These are phyloP conservation scores for Suillus spraguei DNA, from an alignment of 768 basidiomycete genomes.

Conservation along the genomic window DNA sequence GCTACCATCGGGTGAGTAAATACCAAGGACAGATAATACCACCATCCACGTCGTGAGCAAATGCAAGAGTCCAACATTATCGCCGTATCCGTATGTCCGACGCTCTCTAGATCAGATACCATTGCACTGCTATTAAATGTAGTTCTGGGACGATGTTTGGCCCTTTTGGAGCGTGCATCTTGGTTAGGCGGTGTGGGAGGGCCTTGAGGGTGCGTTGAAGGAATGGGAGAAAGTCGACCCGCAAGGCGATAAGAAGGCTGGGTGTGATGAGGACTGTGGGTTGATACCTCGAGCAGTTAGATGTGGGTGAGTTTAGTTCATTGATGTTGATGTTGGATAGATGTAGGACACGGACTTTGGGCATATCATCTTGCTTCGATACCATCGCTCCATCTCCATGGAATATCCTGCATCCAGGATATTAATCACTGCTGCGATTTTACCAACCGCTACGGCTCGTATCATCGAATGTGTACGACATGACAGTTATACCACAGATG, in stretches of 20 bases:
- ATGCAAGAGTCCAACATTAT: no score
- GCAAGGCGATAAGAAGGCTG: conserved; percentile 23
- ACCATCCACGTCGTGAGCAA: no score
- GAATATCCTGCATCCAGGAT: not conserved
- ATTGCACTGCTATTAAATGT: no score
- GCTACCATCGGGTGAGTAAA: no score
- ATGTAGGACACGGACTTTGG: not conserved
- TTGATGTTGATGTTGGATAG: not conserved
- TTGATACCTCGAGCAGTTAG: conserved; percentile 27
- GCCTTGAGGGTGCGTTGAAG: conserved; percentile 67
- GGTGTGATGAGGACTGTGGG: conserved; percentile 24
- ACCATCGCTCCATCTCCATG: not conserved
- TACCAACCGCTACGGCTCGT: not conserved
- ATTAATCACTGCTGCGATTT: not conserved
- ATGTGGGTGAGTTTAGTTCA: not conserved
- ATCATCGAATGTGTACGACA: not conserved
- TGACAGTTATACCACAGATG: not conserved
- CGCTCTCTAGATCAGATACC: no score
- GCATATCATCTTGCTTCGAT: not conserved
- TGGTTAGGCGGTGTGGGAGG: conserved; percentile 77
- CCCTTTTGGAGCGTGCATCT: conserved; percentile 63
- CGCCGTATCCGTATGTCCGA: no score
- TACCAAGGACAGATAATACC: no score
- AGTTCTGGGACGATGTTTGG: no score
- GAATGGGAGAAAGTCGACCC: conserved; percentile 54